Percentiles rank a stretch among this genome's conserved stretches.
Conservation (phyloP, 306 rosid genomes). For the Lathyrus sativus region DNA sequence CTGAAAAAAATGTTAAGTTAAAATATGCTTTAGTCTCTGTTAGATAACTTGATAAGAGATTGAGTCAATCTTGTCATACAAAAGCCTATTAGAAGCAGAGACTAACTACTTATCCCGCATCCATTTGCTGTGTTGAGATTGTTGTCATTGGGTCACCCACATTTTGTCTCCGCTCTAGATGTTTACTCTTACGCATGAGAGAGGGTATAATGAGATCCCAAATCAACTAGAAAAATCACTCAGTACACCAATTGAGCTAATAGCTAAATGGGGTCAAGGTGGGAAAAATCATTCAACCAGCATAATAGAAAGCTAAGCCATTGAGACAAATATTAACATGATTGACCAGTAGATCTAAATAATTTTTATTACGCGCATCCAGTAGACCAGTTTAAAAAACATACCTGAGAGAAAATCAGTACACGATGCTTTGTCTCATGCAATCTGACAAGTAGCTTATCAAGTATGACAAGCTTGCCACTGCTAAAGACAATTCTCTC, state of each 20-base stretch:
- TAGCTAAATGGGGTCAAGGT: not conserved
- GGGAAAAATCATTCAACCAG: not conserved
- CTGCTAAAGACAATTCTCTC: constrained; percentile 96
- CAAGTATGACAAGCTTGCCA: constrained; percentile 95
- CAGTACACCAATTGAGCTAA: not conserved
- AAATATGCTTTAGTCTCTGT: not conserved
- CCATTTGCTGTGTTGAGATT: not conserved
- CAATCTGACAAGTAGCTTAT: constrained; percentile 88
- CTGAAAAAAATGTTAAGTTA: not conserved
- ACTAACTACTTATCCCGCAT: not conserved
- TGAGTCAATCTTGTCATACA: not conserved
- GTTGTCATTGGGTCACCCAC: not conserved
- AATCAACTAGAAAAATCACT: not conserved
- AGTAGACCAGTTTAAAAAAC: constrained; percentile 36
- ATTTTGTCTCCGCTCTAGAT: not conserved
- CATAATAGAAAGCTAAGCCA: constrained; percentile 1
- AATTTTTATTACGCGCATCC: not conserved
- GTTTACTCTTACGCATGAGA: not conserved
- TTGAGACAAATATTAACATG: not conserved
- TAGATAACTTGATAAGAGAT: not conserved
- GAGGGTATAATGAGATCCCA: not conserved
- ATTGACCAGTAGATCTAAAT: not conserved
- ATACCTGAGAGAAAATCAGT: constrained; percentile 95
- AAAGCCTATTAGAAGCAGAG: not conserved
- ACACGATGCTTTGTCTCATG: constrained; percentile 97